These are phyloP conservation scores for Elsinoe ampelina DNA, from an alignment of 2,329 filamentous ascomycete genomes.

Conservation along the genomic window DNA sequence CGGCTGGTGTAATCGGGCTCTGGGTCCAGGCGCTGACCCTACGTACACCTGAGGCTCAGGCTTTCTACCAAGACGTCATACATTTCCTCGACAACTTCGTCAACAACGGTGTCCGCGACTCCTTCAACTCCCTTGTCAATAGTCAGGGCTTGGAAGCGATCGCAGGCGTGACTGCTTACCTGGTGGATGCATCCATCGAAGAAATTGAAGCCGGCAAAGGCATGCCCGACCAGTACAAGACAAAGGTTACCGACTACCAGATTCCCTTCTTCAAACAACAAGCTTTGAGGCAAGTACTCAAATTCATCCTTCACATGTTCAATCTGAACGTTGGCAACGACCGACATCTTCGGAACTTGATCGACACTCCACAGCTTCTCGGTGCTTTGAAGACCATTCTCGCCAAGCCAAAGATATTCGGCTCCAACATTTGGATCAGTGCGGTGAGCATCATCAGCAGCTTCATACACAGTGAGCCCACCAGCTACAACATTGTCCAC, in stretches of 20 bases:
- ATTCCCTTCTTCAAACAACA: slow-evolving; percentile 91
- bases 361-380: slow-evolving; percentile 82
- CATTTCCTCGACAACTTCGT: slow-evolving; percentile 83
- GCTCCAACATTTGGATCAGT: slow-evolving; percentile 92
- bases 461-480: slow-evolving; percentile 98
- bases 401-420: slow-evolving; percentile 68
- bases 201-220: slow-evolving; percentile 60
- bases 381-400: slow-evolving; percentile 72
- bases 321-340: slow-evolving; percentile 64
- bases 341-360: slow-evolving; percentile 79
- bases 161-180: slow-evolving; percentile 72
- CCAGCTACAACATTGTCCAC: slow-evolving; percentile 89
- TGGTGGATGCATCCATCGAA: slow-evolving; percentile 61
- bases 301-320: slow-evolving; percentile 95
- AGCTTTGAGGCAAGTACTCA: slow-evolving; percentile 85
- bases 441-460: slow-evolving; percentile 84
- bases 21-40: slow-evolving; percentile 81
- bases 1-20: slow-evolving; percentile 80
- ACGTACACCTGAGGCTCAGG: slow-evolving; percentile 70
- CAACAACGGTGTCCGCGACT: slow-evolving; percentile 66
- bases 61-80: slow-evolving; percentile 74
- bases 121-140: slow-evolving; percentile 72
- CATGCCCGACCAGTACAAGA: slow-evolving; percentile 62
- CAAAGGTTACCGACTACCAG: slow-evolving; percentile 80
- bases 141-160: slow-evolving; percentile 83